These are phyloP conservation scores for Xylaria intraflava DNA, from an alignment of 495 filamentous ascomycete species.

Conservation along the genomic window DNA sequence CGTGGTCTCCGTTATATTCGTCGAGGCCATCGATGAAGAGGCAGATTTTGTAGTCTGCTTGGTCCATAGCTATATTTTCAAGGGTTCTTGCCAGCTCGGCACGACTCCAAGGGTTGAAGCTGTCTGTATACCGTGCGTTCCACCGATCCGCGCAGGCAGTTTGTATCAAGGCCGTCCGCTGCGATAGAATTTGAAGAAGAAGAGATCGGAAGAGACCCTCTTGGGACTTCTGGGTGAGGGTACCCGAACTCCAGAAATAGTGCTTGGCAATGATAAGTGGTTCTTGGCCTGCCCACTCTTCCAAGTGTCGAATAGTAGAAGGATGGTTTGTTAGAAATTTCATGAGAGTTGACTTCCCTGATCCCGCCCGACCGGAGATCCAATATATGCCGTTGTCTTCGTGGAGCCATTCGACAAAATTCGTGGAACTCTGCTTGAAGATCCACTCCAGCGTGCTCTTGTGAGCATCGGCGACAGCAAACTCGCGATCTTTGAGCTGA, in stretches of 20 bases:
- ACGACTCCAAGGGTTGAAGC: too few species aligned
- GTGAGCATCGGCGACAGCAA: background rate
- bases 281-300: background rate
- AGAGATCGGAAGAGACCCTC: slow-evolving; percentile 15
- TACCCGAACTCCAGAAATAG: slow-evolving; percentile 21
- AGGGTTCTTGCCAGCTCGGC: slow-evolving; percentile 3
- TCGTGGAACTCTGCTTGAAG: background rate
- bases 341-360: slow-evolving; percentile 31
- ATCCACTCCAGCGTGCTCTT: background rate
- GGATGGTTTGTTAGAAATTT: slow-evolving; percentile 19
- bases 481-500: background rate
- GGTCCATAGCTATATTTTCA: background rate
- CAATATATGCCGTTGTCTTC: slow-evolving; percentile 18
- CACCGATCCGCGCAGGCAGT: slow-evolving; percentile 16
- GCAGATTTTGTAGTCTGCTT: background rate
- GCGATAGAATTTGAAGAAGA: slow-evolving; percentile 10
- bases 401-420: background rate
- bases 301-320: background rate
- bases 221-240: slow-evolving; percentile 15
- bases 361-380: slow-evolving; percentile 28
- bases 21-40: slow-evolving; percentile 34
- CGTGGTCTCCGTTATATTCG: slow-evolving; percentile 28
- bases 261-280: slow-evolving; percentile 10
- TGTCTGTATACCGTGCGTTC: slow-evolving; percentile 9
- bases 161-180: slow-evolving; percentile 11